Percentiles rank a stretch among this genome's conserved stretches.
These are phyloP conservation scores for Atractiella rhizophila DNA, from an alignment of 768 basidiomycete genomes.

Conservation along the genomic window DNA sequence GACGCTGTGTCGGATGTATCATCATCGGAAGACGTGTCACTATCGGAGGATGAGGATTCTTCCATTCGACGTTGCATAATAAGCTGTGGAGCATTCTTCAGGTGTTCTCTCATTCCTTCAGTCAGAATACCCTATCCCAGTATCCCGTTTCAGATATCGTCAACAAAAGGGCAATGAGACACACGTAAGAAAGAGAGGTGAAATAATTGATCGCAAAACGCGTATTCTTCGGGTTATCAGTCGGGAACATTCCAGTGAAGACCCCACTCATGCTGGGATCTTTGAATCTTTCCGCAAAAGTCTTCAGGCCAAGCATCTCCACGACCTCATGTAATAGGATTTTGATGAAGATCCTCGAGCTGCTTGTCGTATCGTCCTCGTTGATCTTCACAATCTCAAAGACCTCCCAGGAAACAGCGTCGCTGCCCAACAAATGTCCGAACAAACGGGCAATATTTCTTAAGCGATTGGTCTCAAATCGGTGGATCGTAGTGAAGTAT, in stretches of 20 bases:
- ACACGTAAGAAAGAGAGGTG: not conserved
- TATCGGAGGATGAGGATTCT: too few species aligned
- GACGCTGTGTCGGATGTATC: too few species aligned
- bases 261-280: conserved; percentile 52
- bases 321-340: conserved; percentile 87
- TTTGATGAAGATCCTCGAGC: conserved; percentile 88
- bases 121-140: conserved; percentile 71
- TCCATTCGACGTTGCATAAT: conserved; percentile 87
- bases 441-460: conserved; percentile 95
- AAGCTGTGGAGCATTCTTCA: conserved; percentile 80
- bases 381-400: conserved; percentile 70
- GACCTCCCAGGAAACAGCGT: conserved; percentile 69
- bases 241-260: conserved; percentile 72
- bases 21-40: too few species aligned
- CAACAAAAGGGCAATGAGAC: conserved; percentile 32
- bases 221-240: conserved; percentile 88
- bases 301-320: conserved; percentile 75
- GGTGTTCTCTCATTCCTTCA: conserved; percentile 85
- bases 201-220: conserved; percentile 26
- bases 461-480: conserved; percentile 92
- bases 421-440: conserved; percentile 63
- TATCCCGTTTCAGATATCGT: conserved; percentile 95
- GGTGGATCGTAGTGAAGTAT: conserved; percentile 90
- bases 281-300: conserved; percentile 63
- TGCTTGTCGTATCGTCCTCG: conserved; percentile 91